Percentiles rank a stretch among this genome's conserved stretches.
Conservation (phyloP, 2,329 filamentous ascomycete species). For the Plectosphaerella cucumerina region DNA sequence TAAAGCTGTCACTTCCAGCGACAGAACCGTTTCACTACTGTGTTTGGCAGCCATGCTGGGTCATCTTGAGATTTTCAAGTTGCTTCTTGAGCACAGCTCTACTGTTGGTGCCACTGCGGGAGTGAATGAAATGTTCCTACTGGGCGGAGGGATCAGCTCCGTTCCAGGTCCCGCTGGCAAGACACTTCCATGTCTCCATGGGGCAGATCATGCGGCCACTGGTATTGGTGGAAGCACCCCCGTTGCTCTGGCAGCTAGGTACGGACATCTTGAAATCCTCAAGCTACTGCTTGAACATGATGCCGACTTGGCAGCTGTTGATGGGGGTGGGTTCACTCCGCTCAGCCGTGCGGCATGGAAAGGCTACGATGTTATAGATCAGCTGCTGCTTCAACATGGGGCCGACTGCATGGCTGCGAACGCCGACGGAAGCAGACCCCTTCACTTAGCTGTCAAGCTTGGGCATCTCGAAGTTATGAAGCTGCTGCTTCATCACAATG, state of each 20-base stretch:
- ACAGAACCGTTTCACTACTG: too few species aligned
- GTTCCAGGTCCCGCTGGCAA: too few species aligned
- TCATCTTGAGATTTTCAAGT: not conserved
- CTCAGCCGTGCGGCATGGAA: not conserved
- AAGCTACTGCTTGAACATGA: not conserved
- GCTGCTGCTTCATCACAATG: not conserved
- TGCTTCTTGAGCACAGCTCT: not conserved
- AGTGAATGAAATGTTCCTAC: too few species aligned
- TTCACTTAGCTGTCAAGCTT: not conserved
- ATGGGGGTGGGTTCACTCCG: not conserved
- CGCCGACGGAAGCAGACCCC: not conserved
- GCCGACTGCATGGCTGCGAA: not conserved
- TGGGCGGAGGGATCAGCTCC: too few species aligned
- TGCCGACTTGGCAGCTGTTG: not conserved
- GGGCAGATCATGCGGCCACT: not conserved
- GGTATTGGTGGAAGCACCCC: not conserved
- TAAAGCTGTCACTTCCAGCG: too few species aligned
- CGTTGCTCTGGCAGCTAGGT: not conserved
- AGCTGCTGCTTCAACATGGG: not conserved
- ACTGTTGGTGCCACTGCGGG: too few species aligned
- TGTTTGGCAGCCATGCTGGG: too few species aligned
- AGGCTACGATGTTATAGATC: not conserved
- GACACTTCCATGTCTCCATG: too few species aligned
- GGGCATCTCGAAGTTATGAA: not conserved
- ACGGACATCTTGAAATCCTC: not conserved